Base-by-base conservation (phyloP, 1,284 basidiomycete species). In the Apiotrichum montevideense region DNA sequence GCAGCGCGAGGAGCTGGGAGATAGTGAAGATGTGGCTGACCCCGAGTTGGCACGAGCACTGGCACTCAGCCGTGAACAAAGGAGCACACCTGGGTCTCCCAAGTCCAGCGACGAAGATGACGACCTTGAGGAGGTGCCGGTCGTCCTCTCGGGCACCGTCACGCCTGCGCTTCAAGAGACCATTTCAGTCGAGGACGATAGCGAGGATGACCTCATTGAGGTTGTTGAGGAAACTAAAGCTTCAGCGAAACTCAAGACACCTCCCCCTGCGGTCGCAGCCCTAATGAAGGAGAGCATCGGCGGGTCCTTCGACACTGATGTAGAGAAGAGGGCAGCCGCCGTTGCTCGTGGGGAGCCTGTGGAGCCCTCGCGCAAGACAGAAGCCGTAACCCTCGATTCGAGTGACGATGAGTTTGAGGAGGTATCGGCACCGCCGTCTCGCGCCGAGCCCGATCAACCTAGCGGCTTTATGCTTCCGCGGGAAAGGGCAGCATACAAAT, bases 1-100 rank as follows among this genome's bases (percentile, higher is more conserved):
- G n/a, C 72, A 75, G 56, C 70, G 72, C 40, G 72, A 74, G 54
- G 73, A 75, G 53, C 63, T 74, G 4, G 73, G 72, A 0, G 70
- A 66, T 1, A 73, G 74, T 49, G 73, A 75, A 56, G 68, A 69
- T 14, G 67, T 66, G 43, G 63, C 70, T 0, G 73, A 73, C 53
- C 59, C 57, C 21, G 69, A 69, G 37, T 63, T 73, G 3, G 72
- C 67, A 6, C 56, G 64, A 32, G 70, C 71, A 1, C 53, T 71
- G 29, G 69, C 70, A 0, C 44, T 70, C 39, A 46, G 49, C 41
- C 15, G 51, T 4, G 51, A 46, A 35, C 21, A 21, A 21, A 21
- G 21, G 21, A 21, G 21, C 21, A 21, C 21, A 21, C 21, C 21
- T 21, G 21, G 21, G 21, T 21, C 21, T 21, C 21, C 21, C 21